Evolutionary conservation across 2,329 filamentous ascomycete genomes (phyloP).

Genomic region (Exophiala dermatitidis): DNA sequence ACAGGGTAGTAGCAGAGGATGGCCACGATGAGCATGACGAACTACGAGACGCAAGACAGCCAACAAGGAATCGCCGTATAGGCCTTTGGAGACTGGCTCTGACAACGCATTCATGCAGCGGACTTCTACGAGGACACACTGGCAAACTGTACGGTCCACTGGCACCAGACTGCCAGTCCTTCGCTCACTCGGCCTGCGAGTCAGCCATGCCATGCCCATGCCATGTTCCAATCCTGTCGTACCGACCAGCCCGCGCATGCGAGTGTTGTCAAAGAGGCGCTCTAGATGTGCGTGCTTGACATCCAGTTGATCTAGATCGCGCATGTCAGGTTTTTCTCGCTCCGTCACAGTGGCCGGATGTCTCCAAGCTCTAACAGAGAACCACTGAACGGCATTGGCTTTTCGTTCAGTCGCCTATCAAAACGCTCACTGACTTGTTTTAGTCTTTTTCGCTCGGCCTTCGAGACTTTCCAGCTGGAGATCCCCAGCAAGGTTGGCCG

Average conservation of each 20-base stretch:
- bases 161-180: slow-evolving; percentile 2
- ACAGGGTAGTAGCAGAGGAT: neutral
- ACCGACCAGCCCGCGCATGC: slow-evolving; percentile 2
- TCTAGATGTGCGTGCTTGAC: neutral
- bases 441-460: neutral
- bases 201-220: slow-evolving; percentile 14
- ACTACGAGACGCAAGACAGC: slow-evolving; percentile 1
- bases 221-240: neutral
- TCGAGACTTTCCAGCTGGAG: neutral
- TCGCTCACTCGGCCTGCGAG: slow-evolving; percentile 1
- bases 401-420: slow-evolving; percentile 13
- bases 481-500: neutral
- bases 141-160: slow-evolving; percentile 2
- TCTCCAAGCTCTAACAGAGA: neutral
- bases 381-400: no score
- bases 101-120: slow-evolving; percentile 21
- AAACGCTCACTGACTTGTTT: neutral
- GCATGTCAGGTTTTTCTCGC: slow-evolving; percentile 7
- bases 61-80: slow-evolving; percentile 4
- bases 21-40: neutral
- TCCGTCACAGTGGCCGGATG: neutral
- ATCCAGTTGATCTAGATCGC: slow-evolving; percentile 12
- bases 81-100: slow-evolving; percentile 6
- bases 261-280: neutral
- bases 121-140: slow-evolving; percentile 7